Evolutionary conservation across 768 basidiomycete species (phyloP), one percentile per base, ranked within the genome.

Genomic region (button mushroom (Agaricus bisporus)): DNA sequence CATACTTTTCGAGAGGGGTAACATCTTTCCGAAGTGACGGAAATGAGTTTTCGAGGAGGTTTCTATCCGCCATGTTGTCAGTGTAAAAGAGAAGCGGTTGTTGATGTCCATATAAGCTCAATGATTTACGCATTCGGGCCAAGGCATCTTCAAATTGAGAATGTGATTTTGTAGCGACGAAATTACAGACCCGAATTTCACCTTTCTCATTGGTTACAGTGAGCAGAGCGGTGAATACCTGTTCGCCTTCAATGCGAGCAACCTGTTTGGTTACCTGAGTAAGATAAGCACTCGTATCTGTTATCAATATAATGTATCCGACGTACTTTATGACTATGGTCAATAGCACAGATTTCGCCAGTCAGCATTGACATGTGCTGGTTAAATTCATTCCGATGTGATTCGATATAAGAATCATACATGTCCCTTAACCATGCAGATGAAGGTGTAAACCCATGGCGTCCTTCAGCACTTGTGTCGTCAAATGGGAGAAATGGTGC

Each of bases 91-190:
- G 2, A 1, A 2, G 35, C 1, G 35, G 35, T 5, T 36, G 35
- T 1, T 5, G 2, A 36, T 36, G 35, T 10, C 35, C 35, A 5
- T 36, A 36, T 36, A 36, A 15, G 2, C 2, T 1, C 6, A 36
- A 15, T 1, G 35, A 36, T 9, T 2, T 15, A 2, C 35, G 35
- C 35, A 36, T 36, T 2, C 14, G 35, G 14, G 6, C 46, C 0
- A 68, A 41, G 3, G 62, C 62, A 10, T 49, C 35, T 36, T 60
- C 57, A 41, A 57, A 67, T 14, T 68, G 64, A 0, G 60, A 54
- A 45, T 70, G 68, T 6, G 61, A 43, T 55, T 68, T 70, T 7
- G 66, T 68, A 3, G 63, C 56, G 9, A 66, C 65, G 4, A 70
- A 57, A 12, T 56, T 60, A 22, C 51, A 48, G 0, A 46, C 18